phyloP scores from a whole-genome alignment of 2,329 filamentous ascomycete species.

The Camptophora hylomeconis region DNA sequence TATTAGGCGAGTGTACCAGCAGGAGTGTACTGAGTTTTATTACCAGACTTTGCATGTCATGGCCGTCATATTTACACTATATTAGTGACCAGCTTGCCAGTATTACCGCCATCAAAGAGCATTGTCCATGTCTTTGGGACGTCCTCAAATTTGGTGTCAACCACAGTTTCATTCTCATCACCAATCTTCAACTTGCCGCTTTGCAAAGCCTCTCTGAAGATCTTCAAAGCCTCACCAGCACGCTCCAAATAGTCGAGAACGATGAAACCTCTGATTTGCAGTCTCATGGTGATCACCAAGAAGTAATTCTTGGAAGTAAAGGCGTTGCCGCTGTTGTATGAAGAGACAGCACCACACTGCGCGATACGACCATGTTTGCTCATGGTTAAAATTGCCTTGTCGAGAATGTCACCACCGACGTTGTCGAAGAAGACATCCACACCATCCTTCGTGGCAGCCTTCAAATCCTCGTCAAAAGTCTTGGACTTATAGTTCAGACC shows the following conservation, averaged over 20 bases:
- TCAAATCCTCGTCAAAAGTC: constrained; percentile 38
- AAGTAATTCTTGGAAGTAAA: constrained; percentile 27
- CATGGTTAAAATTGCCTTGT: constrained; percentile 12
- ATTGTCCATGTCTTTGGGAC: constrained; percentile 40
- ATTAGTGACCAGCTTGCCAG: constrained; percentile 39
- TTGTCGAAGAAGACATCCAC: constrained; percentile 66
- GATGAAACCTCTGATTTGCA: constrained; percentile 16
- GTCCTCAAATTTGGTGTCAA: constrained; percentile 29
- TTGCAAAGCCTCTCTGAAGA: constrained; percentile 57
- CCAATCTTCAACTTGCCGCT: constrained; percentile 51
- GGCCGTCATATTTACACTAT: too few relatives aligned
- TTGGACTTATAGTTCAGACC: constrained; percentile 53
- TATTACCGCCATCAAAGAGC: constrained; percentile 59
- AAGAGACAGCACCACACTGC: constrained; percentile 52
- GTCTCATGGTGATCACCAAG: constrained; percentile 33
- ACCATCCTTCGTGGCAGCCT: constrained; percentile 9
- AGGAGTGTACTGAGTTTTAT: too few relatives aligned
- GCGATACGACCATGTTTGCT: constrained; percentile 8
- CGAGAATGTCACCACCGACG: constrained; percentile 17
- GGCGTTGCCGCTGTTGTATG: constrained; percentile 15
- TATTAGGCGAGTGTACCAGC: too few relatives aligned
- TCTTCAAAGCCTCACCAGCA: constrained; percentile 44
- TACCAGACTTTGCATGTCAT: too few relatives aligned
- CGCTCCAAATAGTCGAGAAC: constrained; percentile 46
- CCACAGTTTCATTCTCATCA: constrained; percentile 39